Evolutionary conservation across 257 asterid species (phyloP).

Genomic region (Fraxinus quadrangulata): DNA sequence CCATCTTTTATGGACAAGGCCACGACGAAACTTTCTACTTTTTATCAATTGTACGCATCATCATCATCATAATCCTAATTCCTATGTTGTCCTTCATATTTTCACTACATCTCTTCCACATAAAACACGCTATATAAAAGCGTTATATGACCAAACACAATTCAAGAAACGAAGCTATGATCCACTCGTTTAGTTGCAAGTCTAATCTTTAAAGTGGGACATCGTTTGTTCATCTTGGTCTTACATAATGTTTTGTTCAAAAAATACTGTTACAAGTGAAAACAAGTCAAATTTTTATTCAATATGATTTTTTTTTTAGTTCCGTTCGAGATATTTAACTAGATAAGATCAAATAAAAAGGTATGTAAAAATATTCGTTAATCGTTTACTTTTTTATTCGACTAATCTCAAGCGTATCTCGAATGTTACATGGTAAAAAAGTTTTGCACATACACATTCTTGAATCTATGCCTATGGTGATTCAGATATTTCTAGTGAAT

Average conservation of each 20-base stretch:
- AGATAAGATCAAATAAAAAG: too few species aligned
- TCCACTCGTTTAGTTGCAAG: background rate
- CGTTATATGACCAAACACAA: background rate
- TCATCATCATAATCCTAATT: background rate
- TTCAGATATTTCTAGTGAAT: background rate
- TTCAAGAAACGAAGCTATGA: background rate
- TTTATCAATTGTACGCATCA: background rate
- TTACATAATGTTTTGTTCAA: background rate
- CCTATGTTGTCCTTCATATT: background rate
- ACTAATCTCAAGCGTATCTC: too few species aligned
- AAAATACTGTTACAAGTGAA: background rate
- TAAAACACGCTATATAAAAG: background rate
- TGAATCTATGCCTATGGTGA: too few species aligned
- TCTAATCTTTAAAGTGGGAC: background rate
- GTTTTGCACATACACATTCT: too few species aligned
- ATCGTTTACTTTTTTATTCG: too few species aligned
- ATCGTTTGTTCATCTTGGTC: background rate
- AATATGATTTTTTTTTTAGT: too few species aligned
- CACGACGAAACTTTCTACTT: constrained; percentile 12
- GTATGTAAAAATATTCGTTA: too few species aligned
- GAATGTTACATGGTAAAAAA: too few species aligned
- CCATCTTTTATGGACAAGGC: constrained; percentile 21
- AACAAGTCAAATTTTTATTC: background rate
- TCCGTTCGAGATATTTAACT: too few species aligned
- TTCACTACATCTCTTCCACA: background rate